Percentiles rank a stretch among this genome's conserved stretches.
Conservation (phyloP, 331 rosid genomes). For the Acacia concinna region DNA sequence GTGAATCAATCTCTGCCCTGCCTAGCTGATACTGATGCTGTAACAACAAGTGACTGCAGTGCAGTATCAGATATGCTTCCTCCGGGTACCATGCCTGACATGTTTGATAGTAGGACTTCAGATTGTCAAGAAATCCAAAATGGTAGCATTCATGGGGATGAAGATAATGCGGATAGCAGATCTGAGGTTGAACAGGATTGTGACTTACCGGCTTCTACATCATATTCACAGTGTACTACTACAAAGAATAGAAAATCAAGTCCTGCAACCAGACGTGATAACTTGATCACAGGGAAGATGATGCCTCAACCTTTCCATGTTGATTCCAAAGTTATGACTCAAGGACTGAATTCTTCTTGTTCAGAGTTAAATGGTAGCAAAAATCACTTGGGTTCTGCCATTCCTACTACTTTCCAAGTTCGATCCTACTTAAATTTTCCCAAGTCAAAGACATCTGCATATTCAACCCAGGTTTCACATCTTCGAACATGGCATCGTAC, state of each 20-base stretch:
- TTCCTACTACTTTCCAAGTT: conserved; percentile 5
- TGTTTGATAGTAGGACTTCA: conserved; percentile 31
- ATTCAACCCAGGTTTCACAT: conserved; percentile 40
- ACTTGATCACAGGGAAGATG: conserved; percentile 40
- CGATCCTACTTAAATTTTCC: conserved; percentile 27
- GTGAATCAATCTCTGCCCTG: conserved; percentile 37
- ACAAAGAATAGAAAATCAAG: conserved; percentile 33
- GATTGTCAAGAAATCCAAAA: conserved; percentile 33
- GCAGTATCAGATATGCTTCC: conserved; percentile 39
- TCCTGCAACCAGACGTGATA: conserved; percentile 36
- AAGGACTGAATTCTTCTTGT: conserved; percentile 29
- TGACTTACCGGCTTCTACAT: conserved; percentile 31
- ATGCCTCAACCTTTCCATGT: conserved; percentile 45
- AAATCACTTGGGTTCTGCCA: conserved; percentile 42
- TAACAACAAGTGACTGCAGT: conserved; percentile 40
- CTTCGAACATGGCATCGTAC: conserved; percentile 63
- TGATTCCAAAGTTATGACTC: conserved; percentile 44
- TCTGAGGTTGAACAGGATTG: conserved; percentile 45
- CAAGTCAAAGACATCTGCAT: conserved; percentile 37
- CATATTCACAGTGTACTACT: conserved; percentile 28
- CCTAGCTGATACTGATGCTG: conserved; percentile 38
- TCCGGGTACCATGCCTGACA: conserved; percentile 46
- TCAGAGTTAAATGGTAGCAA: conserved; percentile 44
- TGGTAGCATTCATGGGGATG: conserved; percentile 43
- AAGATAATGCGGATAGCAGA: conserved; percentile 34